Evolutionary conservation across 1,139 yeast species (phyloP), one percentile per base, ranked within the genome.

Genomic region (Kodamaea derodonti): DNA sequence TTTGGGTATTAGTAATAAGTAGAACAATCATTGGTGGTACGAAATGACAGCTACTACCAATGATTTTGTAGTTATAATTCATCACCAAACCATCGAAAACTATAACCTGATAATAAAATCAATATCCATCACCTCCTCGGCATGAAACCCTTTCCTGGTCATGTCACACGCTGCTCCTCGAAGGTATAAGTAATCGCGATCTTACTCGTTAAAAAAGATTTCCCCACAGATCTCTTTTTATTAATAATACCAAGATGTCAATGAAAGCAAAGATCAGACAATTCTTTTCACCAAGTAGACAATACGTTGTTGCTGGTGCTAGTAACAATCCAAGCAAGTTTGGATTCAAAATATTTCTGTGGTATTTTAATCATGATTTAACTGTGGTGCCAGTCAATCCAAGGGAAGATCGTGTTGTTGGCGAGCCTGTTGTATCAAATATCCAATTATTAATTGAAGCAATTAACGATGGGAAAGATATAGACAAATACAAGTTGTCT

Each of bases 271-370:
- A 50, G 37, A 69, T 70, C 37, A 62, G 51, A 38, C 37, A 58
- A n/a, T 80, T 80, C 51, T 80, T 80, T 54, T 66, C 72, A 25
- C 51, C 72, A 8, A 46, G 63, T 17, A 66, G 85, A 42, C 65
- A 61, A 37, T 85, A 80, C 46, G 79, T 77, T 2, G 92, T 85
- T 1, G 72, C 81, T 0, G 95, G 95, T 0, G 95, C 95, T 0
- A 78, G 88, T 4, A 58, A 72, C 14, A 77, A 80, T 49, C 71
- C 82, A 0, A 44, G 62, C 10, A 85, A 85, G 52, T 84, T 78
- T 53, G 95, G 95, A 0, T 73, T 67, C 62, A 81, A 78, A 54
- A 82, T 85, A 30, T 58, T 83, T 29, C 58, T 62, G 33, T 85
- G 95, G 95, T 85, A 85, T 51, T 43, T 72, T 10, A 56, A 58